phyloP scores from a whole-genome alignment of 495 filamentous ascomycete genomes.

The Schizothecium vesticola region DNA sequence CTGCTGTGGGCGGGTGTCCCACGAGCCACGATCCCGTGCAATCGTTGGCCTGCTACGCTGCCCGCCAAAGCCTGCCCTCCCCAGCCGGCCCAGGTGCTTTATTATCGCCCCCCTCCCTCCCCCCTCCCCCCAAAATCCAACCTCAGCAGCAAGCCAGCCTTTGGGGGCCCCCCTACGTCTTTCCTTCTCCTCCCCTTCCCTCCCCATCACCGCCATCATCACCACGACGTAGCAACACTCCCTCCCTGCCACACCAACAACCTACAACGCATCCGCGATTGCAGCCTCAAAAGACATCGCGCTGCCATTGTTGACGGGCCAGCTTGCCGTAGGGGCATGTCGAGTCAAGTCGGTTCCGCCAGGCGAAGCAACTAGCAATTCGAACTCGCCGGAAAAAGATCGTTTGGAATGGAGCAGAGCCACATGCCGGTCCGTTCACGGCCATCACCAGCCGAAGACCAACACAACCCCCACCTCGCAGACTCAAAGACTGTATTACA shows the following conservation, averaged over 20 bases:
- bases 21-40: constrained; percentile 3
- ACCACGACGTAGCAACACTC: neutral
- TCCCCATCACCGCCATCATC: neutral
- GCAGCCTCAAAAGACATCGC: neutral
- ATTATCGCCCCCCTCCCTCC: neutral
- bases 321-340: neutral
- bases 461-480: neutral
- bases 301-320: neutral
- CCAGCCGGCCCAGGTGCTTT: neutral
- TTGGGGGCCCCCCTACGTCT: neutral
- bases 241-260: neutral
- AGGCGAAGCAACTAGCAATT: neutral
- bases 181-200: neutral
- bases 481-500: constrained; percentile 1
- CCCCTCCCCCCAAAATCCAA: neutral
- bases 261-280: neutral
- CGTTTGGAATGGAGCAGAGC: constrained; percentile 32
- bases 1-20: neutral
- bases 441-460: constrained; percentile 2
- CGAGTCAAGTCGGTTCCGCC: neutral
- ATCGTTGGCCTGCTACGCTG: neutral
- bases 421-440: constrained; percentile 31
- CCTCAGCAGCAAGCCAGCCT: neutral
- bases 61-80: neutral
- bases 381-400: neutral